phyloP scores from a whole-genome alignment of 192 early-diverging fungal genomes.

The Linnemannia hyalina region DNA sequence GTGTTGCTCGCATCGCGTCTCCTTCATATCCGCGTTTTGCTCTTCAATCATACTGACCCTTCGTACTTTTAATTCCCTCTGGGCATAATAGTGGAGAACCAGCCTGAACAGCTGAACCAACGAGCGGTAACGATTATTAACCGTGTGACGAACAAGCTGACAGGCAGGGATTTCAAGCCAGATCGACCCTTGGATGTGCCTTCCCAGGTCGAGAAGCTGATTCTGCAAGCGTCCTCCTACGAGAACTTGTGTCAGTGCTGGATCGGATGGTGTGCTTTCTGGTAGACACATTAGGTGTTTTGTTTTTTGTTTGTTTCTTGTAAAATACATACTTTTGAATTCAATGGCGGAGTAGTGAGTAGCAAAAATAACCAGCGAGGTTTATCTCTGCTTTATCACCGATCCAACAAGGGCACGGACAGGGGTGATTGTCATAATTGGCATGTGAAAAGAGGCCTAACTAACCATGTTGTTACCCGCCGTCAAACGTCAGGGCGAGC shows the following conservation, averaged over 20 bases:
- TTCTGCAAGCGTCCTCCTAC: conserved; percentile 88
- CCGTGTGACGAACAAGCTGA: conserved; percentile 93
- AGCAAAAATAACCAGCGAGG: too few relatives aligned
- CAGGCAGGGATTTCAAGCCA: conserved; percentile 92
- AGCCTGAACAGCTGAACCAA: conserved; percentile 78
- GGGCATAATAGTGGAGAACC: conserved; percentile 58
- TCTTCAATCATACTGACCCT: neutral
- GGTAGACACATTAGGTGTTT: conserved; percentile 34
- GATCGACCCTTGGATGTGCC: conserved; percentile 82
- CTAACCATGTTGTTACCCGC: neutral
- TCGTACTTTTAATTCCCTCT: neutral
- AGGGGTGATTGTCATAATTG: neutral
- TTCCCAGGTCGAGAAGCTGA: conserved; percentile 90
- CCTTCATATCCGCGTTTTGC: conserved; percentile 9
- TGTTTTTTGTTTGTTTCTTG: neutral
- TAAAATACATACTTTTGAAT: conserved; percentile 1
- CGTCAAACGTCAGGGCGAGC: neutral
- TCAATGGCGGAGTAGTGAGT: neutral
- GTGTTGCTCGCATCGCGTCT: conserved; percentile 6
- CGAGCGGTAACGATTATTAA: conserved; percentile 88
- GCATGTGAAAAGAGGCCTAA: neutral
- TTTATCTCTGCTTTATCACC: too few relatives aligned
- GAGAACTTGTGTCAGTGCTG: conserved; percentile 92
- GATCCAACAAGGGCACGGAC: neutral
- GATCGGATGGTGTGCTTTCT: conserved; percentile 73